Percentiles rank a stretch among this genome's conserved stretches.
Conservation (phyloP, 495 filamentous ascomycete genomes). For the Lasiosphaeria ovina region DNA sequence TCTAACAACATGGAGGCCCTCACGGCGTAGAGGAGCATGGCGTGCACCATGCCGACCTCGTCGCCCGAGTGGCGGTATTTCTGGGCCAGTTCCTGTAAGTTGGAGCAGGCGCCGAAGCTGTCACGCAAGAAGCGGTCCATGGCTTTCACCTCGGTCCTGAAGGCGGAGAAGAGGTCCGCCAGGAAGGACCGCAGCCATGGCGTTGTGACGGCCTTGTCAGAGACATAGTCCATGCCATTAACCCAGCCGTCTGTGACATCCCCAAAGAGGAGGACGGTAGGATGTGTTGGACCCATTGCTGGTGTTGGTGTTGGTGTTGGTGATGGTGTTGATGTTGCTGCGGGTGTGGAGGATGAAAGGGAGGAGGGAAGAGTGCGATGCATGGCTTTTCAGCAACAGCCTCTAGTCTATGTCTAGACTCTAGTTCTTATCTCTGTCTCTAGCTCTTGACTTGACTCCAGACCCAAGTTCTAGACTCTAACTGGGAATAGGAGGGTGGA, state of each 20-base stretch:
- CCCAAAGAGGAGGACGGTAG: conserved; percentile 1
- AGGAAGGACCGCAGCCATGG: conserved; percentile 3
- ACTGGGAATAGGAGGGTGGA: no score
- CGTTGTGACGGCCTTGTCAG: not conserved
- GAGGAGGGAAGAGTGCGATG: not conserved
- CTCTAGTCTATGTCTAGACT: no score
- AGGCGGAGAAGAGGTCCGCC: not conserved
- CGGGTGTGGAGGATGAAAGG: not conserved
- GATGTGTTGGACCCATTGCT: no score
- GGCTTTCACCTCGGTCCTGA: not conserved
- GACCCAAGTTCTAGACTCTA: no score
- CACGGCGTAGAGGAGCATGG: not conserved
- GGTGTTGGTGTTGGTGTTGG: not conserved
- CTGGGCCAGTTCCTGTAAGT: not conserved
- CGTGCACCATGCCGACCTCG: not conserved
- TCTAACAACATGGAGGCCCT: not conserved
- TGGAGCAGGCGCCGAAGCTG: not conserved
- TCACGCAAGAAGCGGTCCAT: conserved; percentile 1
- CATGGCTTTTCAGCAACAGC: no score
- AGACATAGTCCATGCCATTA: not conserved
- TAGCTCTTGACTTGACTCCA: no score
- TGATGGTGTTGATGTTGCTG: not conserved
- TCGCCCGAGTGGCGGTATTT: not conserved
- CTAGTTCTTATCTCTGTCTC: no score
- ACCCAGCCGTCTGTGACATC: not conserved